Evolutionary conservation across 2,329 filamentous ascomycete species (phyloP).

Genomic region (Plenodomus tracheiphilus): DNA sequence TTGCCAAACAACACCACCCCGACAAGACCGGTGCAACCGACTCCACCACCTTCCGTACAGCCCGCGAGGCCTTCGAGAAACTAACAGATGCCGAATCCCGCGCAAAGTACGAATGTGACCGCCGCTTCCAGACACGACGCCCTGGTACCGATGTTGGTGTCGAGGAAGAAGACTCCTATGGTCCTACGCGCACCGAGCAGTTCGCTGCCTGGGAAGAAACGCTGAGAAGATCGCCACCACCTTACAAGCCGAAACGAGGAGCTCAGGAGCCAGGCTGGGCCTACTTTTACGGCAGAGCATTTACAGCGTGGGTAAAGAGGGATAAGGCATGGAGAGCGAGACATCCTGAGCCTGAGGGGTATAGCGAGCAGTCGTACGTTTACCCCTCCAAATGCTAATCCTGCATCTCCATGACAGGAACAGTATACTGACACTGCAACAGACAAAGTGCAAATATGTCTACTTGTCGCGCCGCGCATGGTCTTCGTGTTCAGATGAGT

Average conservation of each 20-base stretch:
- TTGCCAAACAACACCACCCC: slow-evolving; percentile 93
- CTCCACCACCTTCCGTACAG: slow-evolving; percentile 10
- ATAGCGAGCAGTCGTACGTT: slow-evolving; percentile 2
- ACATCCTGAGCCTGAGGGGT: slow-evolving; percentile 6
- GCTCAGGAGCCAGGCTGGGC: slow-evolving; percentile 2
- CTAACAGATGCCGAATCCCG: slow-evolving; percentile 9
- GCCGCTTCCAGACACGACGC: no score
- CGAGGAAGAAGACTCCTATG: neutral
- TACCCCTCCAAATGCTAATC: no score
- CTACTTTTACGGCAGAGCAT: slow-evolving; percentile 5
- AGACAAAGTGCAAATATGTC: neutral
- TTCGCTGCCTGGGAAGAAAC: neutral
- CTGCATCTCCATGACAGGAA: neutral
- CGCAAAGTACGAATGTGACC: slow-evolving; percentile 12
- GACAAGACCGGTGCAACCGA: slow-evolving; percentile 77
- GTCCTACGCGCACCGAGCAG: neutral
- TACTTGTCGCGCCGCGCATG: slow-evolving; percentile 4
- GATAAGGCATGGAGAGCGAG: neutral
- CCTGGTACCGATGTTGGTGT: neutral
- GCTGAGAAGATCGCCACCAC: slow-evolving; percentile 6
- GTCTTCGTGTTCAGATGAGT: slow-evolving; percentile 11
- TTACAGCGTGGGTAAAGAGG: slow-evolving; percentile 6
- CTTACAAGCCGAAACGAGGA: slow-evolving; percentile 7
- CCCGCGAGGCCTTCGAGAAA: slow-evolving; percentile 18
- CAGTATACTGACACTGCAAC: neutral